Evolutionary conservation across 2,329 filamentous ascomycete species (phyloP).

Genomic region (Salinomyces thailandicus): DNA sequence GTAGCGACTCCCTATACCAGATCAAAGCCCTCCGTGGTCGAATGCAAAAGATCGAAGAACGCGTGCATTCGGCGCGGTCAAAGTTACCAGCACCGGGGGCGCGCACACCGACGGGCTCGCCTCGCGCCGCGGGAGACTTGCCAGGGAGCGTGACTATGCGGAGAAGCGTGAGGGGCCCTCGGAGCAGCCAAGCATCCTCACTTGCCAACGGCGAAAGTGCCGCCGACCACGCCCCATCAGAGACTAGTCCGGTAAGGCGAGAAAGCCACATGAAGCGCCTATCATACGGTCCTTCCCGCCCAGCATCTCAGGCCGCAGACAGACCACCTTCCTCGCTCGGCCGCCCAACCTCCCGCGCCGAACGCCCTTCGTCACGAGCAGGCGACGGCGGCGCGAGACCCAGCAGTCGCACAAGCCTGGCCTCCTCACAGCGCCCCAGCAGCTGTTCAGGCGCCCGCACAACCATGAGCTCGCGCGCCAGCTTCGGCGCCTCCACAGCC

Average conservation of each 20-base stretch:
- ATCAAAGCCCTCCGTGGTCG: conserved; percentile 90
- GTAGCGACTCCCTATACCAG: conserved; percentile 71
- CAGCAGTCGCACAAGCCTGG: not conserved
- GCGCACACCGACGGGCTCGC: conserved; percentile 54
- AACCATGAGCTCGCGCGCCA: not conserved
- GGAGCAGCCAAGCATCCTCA: not conserved
- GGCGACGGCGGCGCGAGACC: not conserved
- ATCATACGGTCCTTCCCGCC: not conserved
- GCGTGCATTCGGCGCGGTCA: conserved; percentile 82
- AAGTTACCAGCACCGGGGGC: conserved; percentile 72
- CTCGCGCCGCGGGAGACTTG: not conserved
- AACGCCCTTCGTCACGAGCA: not conserved
- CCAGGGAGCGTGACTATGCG: not conserved
- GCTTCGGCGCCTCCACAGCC: conserved; percentile 3
- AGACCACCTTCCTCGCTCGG: not conserved
- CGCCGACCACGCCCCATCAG: not conserved
- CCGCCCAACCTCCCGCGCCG: not conserved
- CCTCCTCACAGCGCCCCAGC: not conserved
- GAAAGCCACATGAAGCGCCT: not conserved
- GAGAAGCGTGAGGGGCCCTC: not conserved
- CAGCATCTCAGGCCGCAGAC: not conserved
- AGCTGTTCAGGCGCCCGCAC: not conserved
- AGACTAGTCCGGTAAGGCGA: not conserved
- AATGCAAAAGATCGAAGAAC: conserved; percentile 91
- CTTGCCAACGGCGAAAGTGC: not conserved